Conservation (phyloP, 2,329 filamentous ascomycete genomes). For the Pleomassaria siparia region DNA sequence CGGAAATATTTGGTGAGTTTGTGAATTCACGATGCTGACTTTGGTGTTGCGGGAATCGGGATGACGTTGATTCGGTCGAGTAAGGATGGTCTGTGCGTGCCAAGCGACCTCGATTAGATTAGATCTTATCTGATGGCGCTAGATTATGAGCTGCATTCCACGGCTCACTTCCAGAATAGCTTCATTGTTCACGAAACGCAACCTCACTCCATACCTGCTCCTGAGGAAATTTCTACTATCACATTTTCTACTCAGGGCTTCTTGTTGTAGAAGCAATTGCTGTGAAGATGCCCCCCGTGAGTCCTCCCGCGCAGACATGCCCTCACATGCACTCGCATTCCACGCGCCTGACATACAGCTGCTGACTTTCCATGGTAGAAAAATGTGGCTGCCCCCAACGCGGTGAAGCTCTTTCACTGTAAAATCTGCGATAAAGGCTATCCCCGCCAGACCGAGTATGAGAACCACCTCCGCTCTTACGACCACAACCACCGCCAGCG, state of each 20-base stretch:
- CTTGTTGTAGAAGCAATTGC: constrained; percentile 7
- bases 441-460: constrained; percentile 91
- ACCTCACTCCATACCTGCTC: too few relatives aligned
- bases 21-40: constrained; percentile 11
- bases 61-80: constrained; percentile 34
- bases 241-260: too few relatives aligned
- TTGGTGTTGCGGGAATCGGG: constrained; percentile 26
- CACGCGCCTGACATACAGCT: constrained; percentile 10
- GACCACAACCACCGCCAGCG: constrained; percentile 81
- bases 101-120: not conserved
- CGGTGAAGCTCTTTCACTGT: constrained; percentile 45
- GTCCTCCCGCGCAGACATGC: constrained; percentile 17
- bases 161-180: not conserved
- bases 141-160: not conserved
- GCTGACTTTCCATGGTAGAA: too few relatives aligned
- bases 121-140: not conserved
- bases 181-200: too few relatives aligned
- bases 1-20: not conserved
- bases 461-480: constrained; percentile 90
- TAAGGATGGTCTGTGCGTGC: not conserved
- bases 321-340: constrained; percentile 42
- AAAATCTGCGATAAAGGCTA: constrained; percentile 90
- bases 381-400: constrained; percentile 47
- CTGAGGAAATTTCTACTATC: too few relatives aligned
- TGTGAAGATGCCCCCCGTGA: constrained; percentile 58